Conservation (phyloP, 257 asterid genomes). For the Jaltomata sinuosa region DNA sequence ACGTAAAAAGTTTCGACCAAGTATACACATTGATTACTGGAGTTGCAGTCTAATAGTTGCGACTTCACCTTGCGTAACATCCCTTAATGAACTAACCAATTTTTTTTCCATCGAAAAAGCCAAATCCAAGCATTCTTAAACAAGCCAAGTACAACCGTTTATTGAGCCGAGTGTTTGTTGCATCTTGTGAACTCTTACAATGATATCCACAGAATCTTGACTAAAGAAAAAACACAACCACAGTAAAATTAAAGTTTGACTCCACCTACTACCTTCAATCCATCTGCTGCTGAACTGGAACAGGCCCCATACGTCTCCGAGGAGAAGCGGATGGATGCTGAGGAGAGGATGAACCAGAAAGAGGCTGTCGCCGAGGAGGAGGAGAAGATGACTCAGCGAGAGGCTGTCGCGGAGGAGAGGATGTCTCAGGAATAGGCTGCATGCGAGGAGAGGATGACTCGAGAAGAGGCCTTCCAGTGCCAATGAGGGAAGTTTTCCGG, state of each 20-base stretch:
- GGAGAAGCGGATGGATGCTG: constrained; percentile 19
- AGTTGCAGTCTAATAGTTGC: neutral
- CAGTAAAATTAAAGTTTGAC: neutral
- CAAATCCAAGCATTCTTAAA: neutral
- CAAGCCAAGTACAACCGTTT: neutral
- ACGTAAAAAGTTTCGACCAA: neutral
- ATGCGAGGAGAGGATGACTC: neutral
- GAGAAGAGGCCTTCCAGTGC: constrained; percentile 57
- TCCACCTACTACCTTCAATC: constrained; percentile 15
- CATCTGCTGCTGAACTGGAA: constrained; percentile 17
- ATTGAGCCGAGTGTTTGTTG: neutral
- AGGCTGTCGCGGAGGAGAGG: neutral
- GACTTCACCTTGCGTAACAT: neutral
- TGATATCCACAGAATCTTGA: neutral
- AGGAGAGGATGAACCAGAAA: neutral
- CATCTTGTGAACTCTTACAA: neutral
- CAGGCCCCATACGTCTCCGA: constrained; percentile 11
- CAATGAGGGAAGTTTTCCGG: constrained; percentile 60
- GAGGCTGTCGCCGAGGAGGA: neutral
- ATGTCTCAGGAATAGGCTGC: neutral
- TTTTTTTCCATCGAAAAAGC: neutral
- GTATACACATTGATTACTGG: neutral
- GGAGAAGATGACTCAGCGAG: neutral
- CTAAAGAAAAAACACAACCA: neutral
- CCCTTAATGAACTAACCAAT: neutral